Base-by-base conservation (phyloP, 257 asterid species). In the Echium plantagineum region DNA sequence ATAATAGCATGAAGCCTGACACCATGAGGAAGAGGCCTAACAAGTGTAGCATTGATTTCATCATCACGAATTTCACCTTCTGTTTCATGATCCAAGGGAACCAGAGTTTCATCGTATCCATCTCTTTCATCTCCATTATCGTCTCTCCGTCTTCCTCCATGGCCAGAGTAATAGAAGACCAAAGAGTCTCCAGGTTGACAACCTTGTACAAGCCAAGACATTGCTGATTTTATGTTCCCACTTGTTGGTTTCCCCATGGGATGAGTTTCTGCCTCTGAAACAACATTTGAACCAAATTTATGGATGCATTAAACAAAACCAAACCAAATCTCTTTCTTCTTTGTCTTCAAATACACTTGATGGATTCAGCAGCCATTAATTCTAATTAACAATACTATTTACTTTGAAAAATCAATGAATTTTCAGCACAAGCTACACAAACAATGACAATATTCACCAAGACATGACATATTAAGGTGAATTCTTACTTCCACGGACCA, bases 171-270 rank as follows among this genome's bases (percentile, higher is more conserved):
- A 67, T 93, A 94, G 57, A 93, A 89, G 68, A 93, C 83, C 21
- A 93, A 76, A n/a, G 98, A 93, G 76, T 93, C 98, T 60, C 96
- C 98, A 6, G 97, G 58, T 75, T 88, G 86, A 67, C 94, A 82
- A 38, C 89, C 97, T 83, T 84, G 84, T 6, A 86, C 80, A 2
- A 89, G 91, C 97, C 98, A 89, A 77, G 62, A 64, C 94, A 93
- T 84, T 0, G 98, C 98, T 97, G 80, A 79, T 77, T 89, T 76
- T 8, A 93, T 86, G 80, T 93, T 93, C 77, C 81, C 85, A 24
- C 84, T 93, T 6, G 97, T 89, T 1, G 98, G 98, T 21, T 83
- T 83, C 69, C 69, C 82, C 70, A 75, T 52, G 4, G 87, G 98
- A 80, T 86, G 97, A 9, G 64, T 81, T 70, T 83, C 98, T 68